Evolutionary conservation across 2,329 filamentous ascomycete genomes (phyloP), one percentile per base, ranked within the genome.

Genomic region (Fonsecaea nubica): DNA sequence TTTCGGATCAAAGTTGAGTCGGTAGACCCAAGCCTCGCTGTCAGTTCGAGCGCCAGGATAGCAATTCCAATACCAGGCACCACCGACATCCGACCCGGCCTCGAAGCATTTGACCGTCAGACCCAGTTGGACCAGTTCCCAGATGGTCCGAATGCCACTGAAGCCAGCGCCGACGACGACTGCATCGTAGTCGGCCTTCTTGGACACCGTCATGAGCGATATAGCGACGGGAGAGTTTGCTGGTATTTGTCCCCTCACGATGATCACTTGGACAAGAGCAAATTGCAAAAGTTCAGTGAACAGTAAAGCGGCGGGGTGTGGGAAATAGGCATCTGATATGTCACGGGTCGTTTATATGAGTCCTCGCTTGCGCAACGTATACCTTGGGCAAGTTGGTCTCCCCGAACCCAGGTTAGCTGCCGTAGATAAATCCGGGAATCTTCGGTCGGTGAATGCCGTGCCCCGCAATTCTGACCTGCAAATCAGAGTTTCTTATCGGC

Each of bases 51-150:
- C 81, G 4, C 82, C 77, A 1, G 76, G 77, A 67, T 78, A 78
- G 42, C 72, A 69, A 58, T 75, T 76, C 75, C 76, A 77, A 65
- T 75, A 75, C 77, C 77, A 78, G 7, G 76, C 73, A n/a, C 77
- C 77, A 8, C 65, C 65, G 21, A 80, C 73, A 36, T 74, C 75
- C 4, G 67, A 42, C 3, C 75, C 80, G 0, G 76, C 74, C 66
- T 88, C 86, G 66, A 82, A 83, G 15, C 87, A 77, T 30, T 80
- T 78, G 2, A 78, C 75, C 30, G 52, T 15, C 13, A 65, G 48
- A 73, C 60, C 21, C 64, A 59, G 45, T 18, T 50, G 45, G n/a
- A 25, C 15, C n/a, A 33, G 66, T 56, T 35, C 62, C 57, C 5
- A 30, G 40, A 66, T 66, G 35, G 35, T 36, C 35, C 35, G 35